Percentiles rank a stretch among this genome's conserved stretches.
Conservation (phyloP, 2,329 filamentous ascomycete species). For the Penicillium oxalicum region DNA sequence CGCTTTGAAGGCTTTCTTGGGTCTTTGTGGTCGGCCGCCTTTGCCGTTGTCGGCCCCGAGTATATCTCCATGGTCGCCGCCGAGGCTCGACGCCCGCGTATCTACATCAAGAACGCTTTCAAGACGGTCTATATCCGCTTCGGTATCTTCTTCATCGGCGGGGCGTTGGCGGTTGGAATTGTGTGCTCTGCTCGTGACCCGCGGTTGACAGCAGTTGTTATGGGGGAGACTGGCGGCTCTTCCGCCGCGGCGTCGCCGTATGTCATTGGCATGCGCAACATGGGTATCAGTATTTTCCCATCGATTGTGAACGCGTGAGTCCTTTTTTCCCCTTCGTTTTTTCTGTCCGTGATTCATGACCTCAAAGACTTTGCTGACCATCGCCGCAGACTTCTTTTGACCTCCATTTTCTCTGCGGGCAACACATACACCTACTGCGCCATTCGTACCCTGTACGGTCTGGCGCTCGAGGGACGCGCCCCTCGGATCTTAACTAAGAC, state of each 20-base stretch:
- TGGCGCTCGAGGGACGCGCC: constrained; percentile 50
- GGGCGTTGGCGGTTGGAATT: constrained; percentile 64
- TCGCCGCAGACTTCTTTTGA: constrained; percentile 37
- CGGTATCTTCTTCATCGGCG: constrained; percentile 66
- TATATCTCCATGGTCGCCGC: constrained; percentile 58
- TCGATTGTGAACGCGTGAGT: constrained; percentile 51
- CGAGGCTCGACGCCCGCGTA: constrained; percentile 62
- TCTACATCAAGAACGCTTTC: constrained; percentile 65
- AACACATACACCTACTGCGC: constrained; percentile 53
- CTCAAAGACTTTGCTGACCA: background rate
- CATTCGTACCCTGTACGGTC: constrained; percentile 48
- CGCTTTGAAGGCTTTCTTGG: constrained; percentile 52
- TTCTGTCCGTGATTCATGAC: too few species aligned
- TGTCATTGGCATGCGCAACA: constrained; percentile 56
- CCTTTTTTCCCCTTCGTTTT: background rate
- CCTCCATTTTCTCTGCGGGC: constrained; percentile 51
- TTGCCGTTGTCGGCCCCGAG: constrained; percentile 59
- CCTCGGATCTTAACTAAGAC: constrained; percentile 53
- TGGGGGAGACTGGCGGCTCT: constrained; percentile 12
- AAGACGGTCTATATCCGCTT: constrained; percentile 74
- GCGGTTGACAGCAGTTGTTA: constrained; percentile 8
- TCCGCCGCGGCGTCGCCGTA: constrained; percentile 56
- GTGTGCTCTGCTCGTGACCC: constrained; percentile 61
- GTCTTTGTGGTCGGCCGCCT: constrained; percentile 63
- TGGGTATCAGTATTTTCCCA: constrained; percentile 50